Conservation (phyloP, 805 yeast genomes). For the Hermanozyma aechmeae region DNA sequence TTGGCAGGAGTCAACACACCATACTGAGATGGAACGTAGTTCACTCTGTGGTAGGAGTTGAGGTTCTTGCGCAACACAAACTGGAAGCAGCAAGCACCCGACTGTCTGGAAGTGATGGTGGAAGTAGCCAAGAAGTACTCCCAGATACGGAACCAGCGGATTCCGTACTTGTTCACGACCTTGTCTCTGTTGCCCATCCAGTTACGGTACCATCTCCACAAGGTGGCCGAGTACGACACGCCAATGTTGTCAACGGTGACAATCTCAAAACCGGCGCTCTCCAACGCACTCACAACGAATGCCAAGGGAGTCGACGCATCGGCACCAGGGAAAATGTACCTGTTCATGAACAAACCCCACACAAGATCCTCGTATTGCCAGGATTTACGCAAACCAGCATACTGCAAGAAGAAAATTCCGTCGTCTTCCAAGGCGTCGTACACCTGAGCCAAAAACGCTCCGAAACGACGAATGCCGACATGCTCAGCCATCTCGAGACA, state of each 20-base stretch:
- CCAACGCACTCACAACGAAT: constrained; percentile 68
- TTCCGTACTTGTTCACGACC: constrained; percentile 72
- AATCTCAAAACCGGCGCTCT: constrained; percentile 79
- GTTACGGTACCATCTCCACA: constrained; percentile 92
- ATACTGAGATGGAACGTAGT: constrained; percentile 69
- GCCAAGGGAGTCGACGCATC: constrained; percentile 93
- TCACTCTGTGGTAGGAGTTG: constrained; percentile 75
- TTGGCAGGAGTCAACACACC: constrained; percentile 56
- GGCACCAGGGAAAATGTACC: constrained; percentile 94
- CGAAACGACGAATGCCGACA: constrained; percentile 83
- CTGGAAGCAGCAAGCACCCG: constrained; percentile 88
- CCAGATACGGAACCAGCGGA: constrained; percentile 90
- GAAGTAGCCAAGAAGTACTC: constrained; percentile 81
- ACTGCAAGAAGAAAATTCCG: constrained; percentile 79
- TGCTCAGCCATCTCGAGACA: constrained; percentile 95
- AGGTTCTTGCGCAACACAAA: constrained; percentile 84
- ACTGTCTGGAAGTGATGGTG: constrained; percentile 82
- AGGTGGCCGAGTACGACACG: constrained; percentile 83
- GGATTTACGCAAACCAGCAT: constrained; percentile 81
- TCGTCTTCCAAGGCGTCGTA: constrained; percentile 86
- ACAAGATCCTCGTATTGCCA: constrained; percentile 93
- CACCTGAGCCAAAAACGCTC: constrained; percentile 68
- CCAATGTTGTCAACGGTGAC: constrained; percentile 82
- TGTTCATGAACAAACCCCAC: constrained; percentile 96
- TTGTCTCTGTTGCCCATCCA: constrained; percentile 80